phyloP scores from a whole-genome alignment of 495 filamentous ascomycete species.

The Hypoxylon perforatum region DNA sequence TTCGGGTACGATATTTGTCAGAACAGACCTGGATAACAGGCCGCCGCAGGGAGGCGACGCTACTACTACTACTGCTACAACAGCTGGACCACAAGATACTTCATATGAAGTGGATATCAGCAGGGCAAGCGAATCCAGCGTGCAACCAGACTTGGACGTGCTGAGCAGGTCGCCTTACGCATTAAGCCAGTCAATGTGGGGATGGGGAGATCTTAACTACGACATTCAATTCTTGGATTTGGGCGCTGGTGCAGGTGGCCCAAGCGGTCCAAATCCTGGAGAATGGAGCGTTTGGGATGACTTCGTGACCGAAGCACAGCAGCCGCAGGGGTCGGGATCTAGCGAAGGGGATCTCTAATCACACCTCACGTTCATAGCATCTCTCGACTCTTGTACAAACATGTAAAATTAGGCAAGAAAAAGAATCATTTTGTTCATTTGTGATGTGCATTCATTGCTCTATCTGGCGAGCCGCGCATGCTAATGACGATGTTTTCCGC shows the following conservation, averaged over 20 bases:
- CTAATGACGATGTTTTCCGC: conserved; percentile 61
- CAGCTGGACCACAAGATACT: conserved; percentile 1
- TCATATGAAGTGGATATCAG: conserved; percentile 26
- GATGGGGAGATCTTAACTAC: conserved; percentile 37
- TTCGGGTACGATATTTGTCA: conserved; percentile 2
- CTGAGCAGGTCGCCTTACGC: conserved; percentile 27
- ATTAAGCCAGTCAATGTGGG: conserved; percentile 30
- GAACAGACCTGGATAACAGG: not conserved
- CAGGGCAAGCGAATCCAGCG: conserved; percentile 12
- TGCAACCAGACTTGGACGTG: conserved; percentile 11
- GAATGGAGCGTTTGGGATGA: conserved; percentile 50
- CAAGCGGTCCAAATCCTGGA: conserved; percentile 17
- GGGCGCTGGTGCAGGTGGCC: not conserved
- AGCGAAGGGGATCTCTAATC: conserved; percentile 29
- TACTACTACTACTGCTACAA: not conserved
- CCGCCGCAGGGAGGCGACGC: not conserved
- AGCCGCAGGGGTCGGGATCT: conserved; percentile 35
- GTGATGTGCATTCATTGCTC: conserved; percentile 34
- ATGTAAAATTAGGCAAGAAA: conserved; percentile 10
- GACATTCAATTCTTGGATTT: conserved; percentile 33
- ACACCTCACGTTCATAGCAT: conserved; percentile 13
- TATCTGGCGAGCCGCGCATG: conserved; percentile 50
- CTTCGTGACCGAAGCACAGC: conserved; percentile 45
- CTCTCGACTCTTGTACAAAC: conserved; percentile 10
- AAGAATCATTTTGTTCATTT: conserved; percentile 25